Conservation (phyloP, 2,329 filamentous ascomycete genomes). For the Byssochlamys sp. region DNA sequence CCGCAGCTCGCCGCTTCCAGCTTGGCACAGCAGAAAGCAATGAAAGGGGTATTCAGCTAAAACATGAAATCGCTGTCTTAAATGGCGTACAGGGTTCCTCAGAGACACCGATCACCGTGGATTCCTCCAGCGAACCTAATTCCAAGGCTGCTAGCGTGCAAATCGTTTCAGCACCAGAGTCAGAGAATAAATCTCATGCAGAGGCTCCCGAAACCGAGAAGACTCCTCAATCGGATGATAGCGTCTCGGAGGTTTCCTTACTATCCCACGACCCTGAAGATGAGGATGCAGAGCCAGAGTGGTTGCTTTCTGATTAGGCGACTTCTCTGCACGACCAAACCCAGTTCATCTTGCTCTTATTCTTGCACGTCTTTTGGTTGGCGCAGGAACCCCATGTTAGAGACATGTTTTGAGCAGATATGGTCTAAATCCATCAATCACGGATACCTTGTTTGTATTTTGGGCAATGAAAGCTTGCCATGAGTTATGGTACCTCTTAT, state of each 20-base stretch:
- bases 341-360: not conserved
- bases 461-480: not conserved
- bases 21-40: not conserved
- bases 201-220: constrained; percentile 7
- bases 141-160: constrained; percentile 19
- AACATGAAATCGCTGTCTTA: not conserved
- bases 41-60: not conserved
- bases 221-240: constrained; percentile 19
- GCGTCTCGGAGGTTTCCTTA: constrained; percentile 42
- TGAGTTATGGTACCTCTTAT: not conserved
- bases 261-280: constrained; percentile 56
- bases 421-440: not conserved
- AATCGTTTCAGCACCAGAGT: constrained; percentile 12
- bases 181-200: constrained; percentile 6
- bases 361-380: not conserved
- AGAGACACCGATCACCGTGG: constrained; percentile 15
- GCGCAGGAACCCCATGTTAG: not conserved
- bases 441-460: not conserved
- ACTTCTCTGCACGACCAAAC: not conserved
- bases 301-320: constrained; percentile 39
- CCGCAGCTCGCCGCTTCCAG: not conserved
- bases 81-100: constrained; percentile 9
- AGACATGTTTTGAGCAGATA: not conserved
- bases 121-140: constrained; percentile 15
- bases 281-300: constrained; percentile 56